Evolutionary conservation across 495 filamentous ascomycete species (phyloP).

Genomic region (Tuber borchii): DNA sequence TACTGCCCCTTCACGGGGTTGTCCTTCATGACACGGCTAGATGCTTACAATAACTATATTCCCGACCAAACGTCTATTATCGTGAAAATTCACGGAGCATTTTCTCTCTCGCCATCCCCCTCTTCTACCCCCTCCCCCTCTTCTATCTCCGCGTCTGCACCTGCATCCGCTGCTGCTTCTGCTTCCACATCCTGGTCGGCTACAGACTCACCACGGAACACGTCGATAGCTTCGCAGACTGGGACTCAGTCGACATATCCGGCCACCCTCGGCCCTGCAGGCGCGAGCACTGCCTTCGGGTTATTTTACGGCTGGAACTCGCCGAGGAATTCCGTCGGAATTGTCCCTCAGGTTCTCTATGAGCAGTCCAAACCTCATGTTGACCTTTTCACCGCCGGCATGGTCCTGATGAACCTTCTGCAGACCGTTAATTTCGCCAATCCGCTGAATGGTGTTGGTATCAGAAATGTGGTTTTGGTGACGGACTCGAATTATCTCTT

Average conservation of each 20-base stretch:
- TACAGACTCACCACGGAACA: background rate
- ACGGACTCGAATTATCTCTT: slow-evolving; percentile 29
- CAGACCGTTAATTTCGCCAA: slow-evolving; percentile 1
- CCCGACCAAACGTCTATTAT: slow-evolving; percentile 25
- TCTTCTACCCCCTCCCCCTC: slow-evolving; percentile 19
- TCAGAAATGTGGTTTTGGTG: slow-evolving; percentile 26
- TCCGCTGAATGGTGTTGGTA: background rate
- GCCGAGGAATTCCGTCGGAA: slow-evolving; percentile 8
- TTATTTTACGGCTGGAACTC: slow-evolving; percentile 23
- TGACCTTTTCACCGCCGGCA: slow-evolving; percentile 34
- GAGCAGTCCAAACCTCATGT: slow-evolving; percentile 28
- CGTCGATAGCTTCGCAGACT: background rate
- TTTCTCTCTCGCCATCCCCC: slow-evolving; percentile 16
- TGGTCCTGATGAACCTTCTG: slow-evolving; percentile 16
- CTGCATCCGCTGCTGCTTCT: slow-evolving; percentile 10
- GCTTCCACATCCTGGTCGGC: slow-evolving; percentile 5
- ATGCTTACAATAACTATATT: slow-evolving; percentile 20
- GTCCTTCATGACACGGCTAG: slow-evolving; percentile 25
- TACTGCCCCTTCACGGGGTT: slow-evolving; percentile 19
- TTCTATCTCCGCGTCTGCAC: slow-evolving; percentile 16
- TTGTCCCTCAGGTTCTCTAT: slow-evolving; percentile 9
- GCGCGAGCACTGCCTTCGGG: slow-evolving; percentile 20
- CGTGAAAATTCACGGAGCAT: slow-evolving; percentile 19
- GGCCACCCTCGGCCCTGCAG: background rate
- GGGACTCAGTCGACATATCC: background rate